These are phyloP conservation scores for Fusarium neocosmosporiellum DNA, from an alignment of 2,329 filamentous ascomycete genomes.

Conservation along the genomic window DNA sequence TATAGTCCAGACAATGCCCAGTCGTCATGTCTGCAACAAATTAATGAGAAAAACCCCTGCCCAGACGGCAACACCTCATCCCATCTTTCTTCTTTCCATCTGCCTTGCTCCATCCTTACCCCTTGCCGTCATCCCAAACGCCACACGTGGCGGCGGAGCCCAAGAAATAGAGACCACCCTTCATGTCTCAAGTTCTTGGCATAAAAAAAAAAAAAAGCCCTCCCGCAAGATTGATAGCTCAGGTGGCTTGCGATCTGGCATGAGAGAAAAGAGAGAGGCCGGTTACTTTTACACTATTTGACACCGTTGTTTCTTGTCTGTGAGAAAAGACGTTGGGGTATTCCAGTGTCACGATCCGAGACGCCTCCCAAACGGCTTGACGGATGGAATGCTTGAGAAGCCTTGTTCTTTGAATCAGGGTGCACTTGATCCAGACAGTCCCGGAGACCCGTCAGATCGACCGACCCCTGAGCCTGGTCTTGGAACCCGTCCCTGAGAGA, in stretches of 20 bases:
- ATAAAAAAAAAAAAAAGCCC: neutral
- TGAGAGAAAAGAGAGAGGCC: neutral
- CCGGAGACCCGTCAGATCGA: neutral
- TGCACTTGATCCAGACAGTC: neutral
- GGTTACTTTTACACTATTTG: conserved; percentile 9
- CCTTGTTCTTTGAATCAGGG: neutral
- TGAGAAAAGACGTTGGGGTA: conserved; percentile 7
- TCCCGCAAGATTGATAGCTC: neutral
- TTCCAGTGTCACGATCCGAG: conserved; percentile 10
- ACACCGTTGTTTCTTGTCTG: conserved; percentile 11
- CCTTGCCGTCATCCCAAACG: neutral
- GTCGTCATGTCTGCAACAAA: neutral
- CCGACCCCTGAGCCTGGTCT: neutral
- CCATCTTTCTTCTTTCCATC: neutral
- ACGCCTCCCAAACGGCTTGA: conserved; percentile 16
- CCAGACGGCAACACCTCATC: neutral
- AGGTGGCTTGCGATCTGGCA: neutral
- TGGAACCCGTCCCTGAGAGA: neutral
- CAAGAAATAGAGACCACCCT: neutral
- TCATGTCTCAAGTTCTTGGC: neutral
- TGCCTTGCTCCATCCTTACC: neutral
- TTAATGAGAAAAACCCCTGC: neutral
- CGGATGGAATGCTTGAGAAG: neutral
- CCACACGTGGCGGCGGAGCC: conserved; percentile 8
- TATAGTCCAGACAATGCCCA: neutral